These are phyloP conservation scores for Teratosphaeria epicoccoides DNA, from an alignment of 2,329 filamentous ascomycete species.

Conservation along the genomic window DNA sequence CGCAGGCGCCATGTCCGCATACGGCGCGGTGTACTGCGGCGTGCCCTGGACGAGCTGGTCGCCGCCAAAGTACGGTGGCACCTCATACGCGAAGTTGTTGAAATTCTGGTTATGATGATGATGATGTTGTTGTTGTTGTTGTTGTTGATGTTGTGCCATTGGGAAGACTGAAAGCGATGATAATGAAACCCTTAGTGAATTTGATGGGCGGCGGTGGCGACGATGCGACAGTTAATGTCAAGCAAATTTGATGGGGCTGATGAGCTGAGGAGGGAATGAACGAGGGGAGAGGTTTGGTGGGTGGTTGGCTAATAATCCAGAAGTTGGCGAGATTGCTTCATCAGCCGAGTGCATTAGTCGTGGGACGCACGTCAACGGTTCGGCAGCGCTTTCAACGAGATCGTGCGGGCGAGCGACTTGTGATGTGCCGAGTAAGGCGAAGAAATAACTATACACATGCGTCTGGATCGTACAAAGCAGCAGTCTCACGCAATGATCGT, in stretches of 20 bases:
- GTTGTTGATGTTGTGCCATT: not conserved
- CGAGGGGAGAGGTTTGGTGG: not conserved
- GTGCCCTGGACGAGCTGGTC: slow-evolving; percentile 1
- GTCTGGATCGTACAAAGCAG: no score
- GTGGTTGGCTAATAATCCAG: not conserved
- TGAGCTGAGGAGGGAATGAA: not conserved
- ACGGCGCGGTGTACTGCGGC: not conserved
- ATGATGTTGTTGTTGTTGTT: not conserved
- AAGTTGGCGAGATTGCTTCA: no score
- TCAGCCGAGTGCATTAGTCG: not conserved
- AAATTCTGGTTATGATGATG: not conserved
- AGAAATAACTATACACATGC: no score
- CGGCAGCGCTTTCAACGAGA: no score
- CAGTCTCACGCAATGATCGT: no score
- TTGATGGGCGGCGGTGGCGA: not conserved
- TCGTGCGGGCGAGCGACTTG: no score
- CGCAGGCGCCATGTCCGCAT: slow-evolving; percentile 1
- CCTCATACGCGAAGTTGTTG: slow-evolving; percentile 1
- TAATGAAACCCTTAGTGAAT: not conserved
- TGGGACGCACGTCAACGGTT: no score
- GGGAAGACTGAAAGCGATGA: not conserved
- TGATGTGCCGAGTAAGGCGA: no score
- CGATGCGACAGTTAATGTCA: not conserved
- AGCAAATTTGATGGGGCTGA: not conserved
- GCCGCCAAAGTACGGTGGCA: slow-evolving; percentile 2